phyloP scores from a whole-genome alignment of 441 rosid species.

The Populus hybrid region DNA sequence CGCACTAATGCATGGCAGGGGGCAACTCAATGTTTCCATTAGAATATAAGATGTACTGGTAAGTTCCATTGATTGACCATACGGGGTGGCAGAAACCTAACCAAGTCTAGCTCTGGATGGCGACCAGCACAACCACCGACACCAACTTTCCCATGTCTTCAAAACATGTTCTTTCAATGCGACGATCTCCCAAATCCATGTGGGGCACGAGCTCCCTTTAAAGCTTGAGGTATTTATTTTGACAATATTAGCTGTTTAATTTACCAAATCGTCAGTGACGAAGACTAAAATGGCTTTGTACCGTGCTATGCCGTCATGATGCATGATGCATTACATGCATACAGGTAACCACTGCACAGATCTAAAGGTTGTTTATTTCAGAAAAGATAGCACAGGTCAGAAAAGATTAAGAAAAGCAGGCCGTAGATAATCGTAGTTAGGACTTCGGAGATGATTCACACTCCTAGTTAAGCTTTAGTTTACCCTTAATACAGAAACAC shows the following conservation, averaged over 20 bases:
- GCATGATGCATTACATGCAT: no score
- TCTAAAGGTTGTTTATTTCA: no score
- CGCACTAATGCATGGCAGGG: no score
- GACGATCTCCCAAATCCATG: background rate
- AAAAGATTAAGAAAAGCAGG: no score
- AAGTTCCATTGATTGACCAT: background rate
- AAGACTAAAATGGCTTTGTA: background rate
- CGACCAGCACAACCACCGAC: constrained; percentile 4
- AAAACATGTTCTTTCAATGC: background rate
- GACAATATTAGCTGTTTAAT: background rate
- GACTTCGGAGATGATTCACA: background rate
- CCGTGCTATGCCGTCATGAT: no score
- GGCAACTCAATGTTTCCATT: background rate
- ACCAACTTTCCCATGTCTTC: background rate
- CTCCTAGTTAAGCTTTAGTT: background rate
- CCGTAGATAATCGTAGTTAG: no score
- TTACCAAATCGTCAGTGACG: background rate
- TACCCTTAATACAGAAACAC: background rate
- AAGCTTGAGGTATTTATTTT: background rate
- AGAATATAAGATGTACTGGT: background rate
- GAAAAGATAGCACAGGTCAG: no score
- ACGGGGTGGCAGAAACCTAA: background rate
- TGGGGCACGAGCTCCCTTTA: background rate
- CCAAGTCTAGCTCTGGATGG: background rate
- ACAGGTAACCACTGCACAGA: no score